Evolutionary conservation across 2,329 filamentous ascomycete genomes (phyloP), one percentile per base, ranked within the genome.

Genomic region (Venturia oleaginea): DNA sequence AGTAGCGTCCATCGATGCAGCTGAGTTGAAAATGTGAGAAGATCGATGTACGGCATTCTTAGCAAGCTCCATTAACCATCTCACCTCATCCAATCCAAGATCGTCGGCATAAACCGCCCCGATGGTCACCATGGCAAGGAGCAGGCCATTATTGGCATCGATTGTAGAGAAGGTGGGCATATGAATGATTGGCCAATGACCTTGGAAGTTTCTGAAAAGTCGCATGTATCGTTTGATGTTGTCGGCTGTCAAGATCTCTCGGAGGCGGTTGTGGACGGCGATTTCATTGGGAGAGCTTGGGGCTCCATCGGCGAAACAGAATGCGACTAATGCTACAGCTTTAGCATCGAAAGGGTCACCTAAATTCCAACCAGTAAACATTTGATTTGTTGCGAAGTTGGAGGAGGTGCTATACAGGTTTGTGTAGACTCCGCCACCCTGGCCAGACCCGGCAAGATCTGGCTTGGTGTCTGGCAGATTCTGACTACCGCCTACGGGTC

Each of bases 51-150:
- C 79, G 11, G 83, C 83, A 27, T 79, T 72, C 67, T 84, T 84
- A 40, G 87, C 78, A 62, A 84, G 79, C 65, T 88, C 83, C 81
- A 88, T 89, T 74, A 90, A 80, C 71, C 85, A 83, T 67, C 88
- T 85, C 67, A 88, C 85, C 68, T 88, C 80, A 66, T 80, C 77
- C 55, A 85, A 75, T 34, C 79, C 77, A 67, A 89, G 76, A 66
- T 80, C 81, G 63, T 88, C 81, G 62, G 88, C 90, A 74, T 91
- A 92, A 65, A 89, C 88, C 48, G 88, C 88, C 43, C 89, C 89
- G 69, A 90, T 81, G 72, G 86, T 90, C 70, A 88, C 85, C 80
- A 92, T 88, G 67, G 82, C 81, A 66, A 89, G 80, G 61, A 90
- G 77, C 66, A 91, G 80, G 68, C 86, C 86, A 66, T 86, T 84